Percentiles rank a stretch among this genome's conserved stretches.
These are phyloP conservation scores for Podila horticola DNA, from an alignment of 192 early-diverging fungal species.

Conservation along the genomic window DNA sequence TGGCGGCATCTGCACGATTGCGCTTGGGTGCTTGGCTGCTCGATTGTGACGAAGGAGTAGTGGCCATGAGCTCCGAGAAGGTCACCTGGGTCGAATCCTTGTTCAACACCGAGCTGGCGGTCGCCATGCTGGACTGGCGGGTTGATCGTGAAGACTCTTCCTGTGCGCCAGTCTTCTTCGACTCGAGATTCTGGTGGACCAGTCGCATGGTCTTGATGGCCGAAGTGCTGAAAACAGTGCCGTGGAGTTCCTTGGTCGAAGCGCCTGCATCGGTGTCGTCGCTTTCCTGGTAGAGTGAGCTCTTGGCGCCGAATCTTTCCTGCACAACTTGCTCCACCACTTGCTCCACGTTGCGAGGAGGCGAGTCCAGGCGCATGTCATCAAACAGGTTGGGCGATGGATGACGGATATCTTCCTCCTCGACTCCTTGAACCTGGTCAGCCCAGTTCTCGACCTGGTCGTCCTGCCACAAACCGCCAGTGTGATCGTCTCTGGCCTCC, in stretches of 20 bases:
- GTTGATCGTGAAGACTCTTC: slow-evolving; percentile 23
- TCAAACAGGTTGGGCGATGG: slow-evolving; percentile 37
- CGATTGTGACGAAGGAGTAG: background rate
- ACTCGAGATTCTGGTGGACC: slow-evolving; percentile 57
- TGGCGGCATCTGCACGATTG: slow-evolving; percentile 76
- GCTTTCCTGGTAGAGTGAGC: slow-evolving; percentile 19
- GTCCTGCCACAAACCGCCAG: slow-evolving; percentile 50
- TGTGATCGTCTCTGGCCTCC: slow-evolving; percentile 10
- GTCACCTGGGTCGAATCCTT: slow-evolving; percentile 24
- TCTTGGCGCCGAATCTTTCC: slow-evolving; percentile 6
- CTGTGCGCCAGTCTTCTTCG: slow-evolving; percentile 33
- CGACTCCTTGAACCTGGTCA: slow-evolving; percentile 18
- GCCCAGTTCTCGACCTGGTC: slow-evolving; percentile 50
- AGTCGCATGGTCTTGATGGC: slow-evolving; percentile 73
- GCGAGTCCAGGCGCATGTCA: slow-evolving; percentile 48
- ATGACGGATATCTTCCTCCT: slow-evolving; percentile 4
- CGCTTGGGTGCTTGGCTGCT: slow-evolving; percentile 33
- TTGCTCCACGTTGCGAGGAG: slow-evolving; percentile 32
- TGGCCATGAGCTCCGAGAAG: slow-evolving; percentile 32
- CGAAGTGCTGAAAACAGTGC: slow-evolving; percentile 64
- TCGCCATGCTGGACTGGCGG: slow-evolving; percentile 29
- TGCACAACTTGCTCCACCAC: background rate
- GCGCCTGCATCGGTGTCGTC: slow-evolving; percentile 15
- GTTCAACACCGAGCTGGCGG: slow-evolving; percentile 29
- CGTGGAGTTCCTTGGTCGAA: slow-evolving; percentile 32